Percentiles rank a stretch among this genome's conserved stretches.
Evolutionary conservation across 2,329 filamentous ascomycete species (phyloP).

Genomic region (Colletotrichum abscissum): DNA sequence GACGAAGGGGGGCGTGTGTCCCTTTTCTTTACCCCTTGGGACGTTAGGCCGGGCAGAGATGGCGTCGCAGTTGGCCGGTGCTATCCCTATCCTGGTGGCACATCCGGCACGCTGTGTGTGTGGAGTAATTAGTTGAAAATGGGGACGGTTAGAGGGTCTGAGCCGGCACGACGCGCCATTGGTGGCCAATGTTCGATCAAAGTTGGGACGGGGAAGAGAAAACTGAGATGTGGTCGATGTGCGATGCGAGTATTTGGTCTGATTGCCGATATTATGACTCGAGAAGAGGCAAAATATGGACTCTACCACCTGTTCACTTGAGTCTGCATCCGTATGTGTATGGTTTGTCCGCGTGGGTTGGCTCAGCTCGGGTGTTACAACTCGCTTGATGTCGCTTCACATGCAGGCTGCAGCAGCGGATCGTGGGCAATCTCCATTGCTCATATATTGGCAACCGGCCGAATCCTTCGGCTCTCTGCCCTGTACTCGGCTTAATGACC

Average conservation of each 20-base stretch:
- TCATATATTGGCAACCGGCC: slow-evolving; percentile 22
- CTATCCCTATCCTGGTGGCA: slow-evolving; percentile 36
- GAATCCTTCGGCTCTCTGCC: slow-evolving; percentile 14
- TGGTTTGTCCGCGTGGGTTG: not conserved
- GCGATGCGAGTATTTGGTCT: not conserved
- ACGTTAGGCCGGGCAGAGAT: slow-evolving; percentile 13
- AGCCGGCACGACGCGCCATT: slow-evolving; percentile 13
- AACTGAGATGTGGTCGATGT: not conserved
- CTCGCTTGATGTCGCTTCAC: not conserved
- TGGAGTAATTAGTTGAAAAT: not conserved
- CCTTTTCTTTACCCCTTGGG: slow-evolving; percentile 12
- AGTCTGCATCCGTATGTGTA: not conserved
- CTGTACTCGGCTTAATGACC: slow-evolving; percentile 11
- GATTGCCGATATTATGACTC: slow-evolving; percentile 17
- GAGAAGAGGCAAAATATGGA: not conserved
- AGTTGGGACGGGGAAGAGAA: slow-evolving; percentile 2
- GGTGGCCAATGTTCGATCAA: slow-evolving; percentile 5
- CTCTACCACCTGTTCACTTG: not conserved
- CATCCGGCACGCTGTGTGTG: slow-evolving; percentile 27
- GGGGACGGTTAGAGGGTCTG: not conserved
- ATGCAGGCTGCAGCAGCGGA: not conserved
- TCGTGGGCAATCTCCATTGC: not conserved
- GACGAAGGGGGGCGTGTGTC: not conserved
- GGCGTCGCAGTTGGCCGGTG: slow-evolving; percentile 25
- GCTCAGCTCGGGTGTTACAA: not conserved